Percentiles rank a stretch among this genome's conserved stretches.
Conservation (phyloP, 2,329 filamentous ascomycete species). For the Falciphora oryzae region DNA sequence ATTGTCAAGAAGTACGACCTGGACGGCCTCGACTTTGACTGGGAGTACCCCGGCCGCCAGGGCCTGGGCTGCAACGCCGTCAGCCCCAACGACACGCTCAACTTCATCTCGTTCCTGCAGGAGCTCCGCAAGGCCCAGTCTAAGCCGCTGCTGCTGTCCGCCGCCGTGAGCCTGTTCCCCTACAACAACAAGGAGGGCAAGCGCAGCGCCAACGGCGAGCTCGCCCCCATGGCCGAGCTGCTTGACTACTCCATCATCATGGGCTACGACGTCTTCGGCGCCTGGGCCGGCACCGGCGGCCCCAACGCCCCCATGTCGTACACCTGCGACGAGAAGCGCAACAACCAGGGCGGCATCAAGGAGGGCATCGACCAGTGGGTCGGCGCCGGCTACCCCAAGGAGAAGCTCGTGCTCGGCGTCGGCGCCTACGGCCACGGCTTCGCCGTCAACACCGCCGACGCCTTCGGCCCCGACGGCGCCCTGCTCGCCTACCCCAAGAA, state of each 20-base stretch:
- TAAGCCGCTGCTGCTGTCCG: constrained; percentile 13
- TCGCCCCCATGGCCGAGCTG: constrained; percentile 13
- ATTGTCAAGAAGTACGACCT: constrained; percentile 19
- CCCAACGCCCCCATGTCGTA: constrained; percentile 15
- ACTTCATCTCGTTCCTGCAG: constrained; percentile 16
- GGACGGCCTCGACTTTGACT: constrained; percentile 37
- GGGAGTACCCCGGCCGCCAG: constrained; percentile 35
- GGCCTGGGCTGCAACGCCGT: constrained; percentile 18
- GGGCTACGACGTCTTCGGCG: constrained; percentile 18
- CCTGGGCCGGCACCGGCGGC: constrained; percentile 15
- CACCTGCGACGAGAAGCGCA: constrained; percentile 15
- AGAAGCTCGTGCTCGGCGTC: constrained; percentile 16
- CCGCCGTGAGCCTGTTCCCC: constrained; percentile 16
- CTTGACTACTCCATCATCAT: constrained; percentile 19
- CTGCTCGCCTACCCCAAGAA: constrained; percentile 16
- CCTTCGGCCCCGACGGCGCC: constrained; percentile 10
- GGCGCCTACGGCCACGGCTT: constrained; percentile 16
- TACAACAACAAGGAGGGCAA: constrained; percentile 14
- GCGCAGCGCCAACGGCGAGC: constrained; percentile 10
- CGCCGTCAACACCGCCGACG: constrained; percentile 12
- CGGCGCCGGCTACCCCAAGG: constrained; percentile 14
- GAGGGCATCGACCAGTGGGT: constrained; percentile 14
- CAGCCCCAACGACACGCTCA: constrained; percentile 14
- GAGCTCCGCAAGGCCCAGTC: constrained; percentile 12
- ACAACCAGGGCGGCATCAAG: constrained; percentile 14